phyloP scores from a whole-genome alignment of 2,329 filamentous ascomycete genomes.

The Aspergillus oerlinghausenensis region DNA sequence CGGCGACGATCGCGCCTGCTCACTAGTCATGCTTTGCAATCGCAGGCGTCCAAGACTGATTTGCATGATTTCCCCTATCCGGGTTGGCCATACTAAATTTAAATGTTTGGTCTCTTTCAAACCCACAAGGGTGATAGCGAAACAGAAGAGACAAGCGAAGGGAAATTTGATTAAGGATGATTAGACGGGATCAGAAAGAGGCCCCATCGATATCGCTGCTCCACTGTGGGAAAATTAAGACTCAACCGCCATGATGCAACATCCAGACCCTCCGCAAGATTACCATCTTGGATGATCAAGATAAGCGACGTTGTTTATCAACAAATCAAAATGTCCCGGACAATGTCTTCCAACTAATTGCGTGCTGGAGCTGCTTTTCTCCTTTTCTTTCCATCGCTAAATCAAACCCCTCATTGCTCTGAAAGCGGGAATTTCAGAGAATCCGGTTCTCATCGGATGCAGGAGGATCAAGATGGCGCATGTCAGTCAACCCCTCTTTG shows the following conservation, averaged over 20 bases:
- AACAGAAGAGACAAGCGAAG: background rate
- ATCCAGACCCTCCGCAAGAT: background rate
- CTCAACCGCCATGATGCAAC: background rate
- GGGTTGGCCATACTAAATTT: constrained; percentile 3
- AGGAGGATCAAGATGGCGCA: constrained; percentile 10
- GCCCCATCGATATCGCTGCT: background rate
- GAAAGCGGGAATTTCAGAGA: constrained; percentile 7
- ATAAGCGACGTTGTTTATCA: constrained; percentile 9
- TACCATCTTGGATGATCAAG: constrained; percentile 1
- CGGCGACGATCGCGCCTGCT: constrained; percentile 3
- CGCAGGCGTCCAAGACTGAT: constrained; percentile 4
- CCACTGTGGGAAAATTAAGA: background rate
- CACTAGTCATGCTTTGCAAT: constrained; percentile 1
- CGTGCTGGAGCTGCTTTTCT: background rate
- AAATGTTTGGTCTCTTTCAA: background rate
- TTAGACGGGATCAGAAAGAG: background rate
- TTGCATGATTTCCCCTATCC: constrained; percentile 12
- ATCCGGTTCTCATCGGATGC: constrained; percentile 15
- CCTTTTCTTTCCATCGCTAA: constrained; percentile 2
- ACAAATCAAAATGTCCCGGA: constrained; percentile 9
- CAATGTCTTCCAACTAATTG: constrained; percentile 3
- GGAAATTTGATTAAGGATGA: background rate
- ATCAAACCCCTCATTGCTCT: constrained; percentile 7
- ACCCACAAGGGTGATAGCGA: background rate
- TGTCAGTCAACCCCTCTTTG: constrained; percentile 15